Evolutionary conservation across 768 basidiomycete genomes (phyloP), one percentile per base, ranked within the genome.

Genomic region (Pleurotus cornucopiae): DNA sequence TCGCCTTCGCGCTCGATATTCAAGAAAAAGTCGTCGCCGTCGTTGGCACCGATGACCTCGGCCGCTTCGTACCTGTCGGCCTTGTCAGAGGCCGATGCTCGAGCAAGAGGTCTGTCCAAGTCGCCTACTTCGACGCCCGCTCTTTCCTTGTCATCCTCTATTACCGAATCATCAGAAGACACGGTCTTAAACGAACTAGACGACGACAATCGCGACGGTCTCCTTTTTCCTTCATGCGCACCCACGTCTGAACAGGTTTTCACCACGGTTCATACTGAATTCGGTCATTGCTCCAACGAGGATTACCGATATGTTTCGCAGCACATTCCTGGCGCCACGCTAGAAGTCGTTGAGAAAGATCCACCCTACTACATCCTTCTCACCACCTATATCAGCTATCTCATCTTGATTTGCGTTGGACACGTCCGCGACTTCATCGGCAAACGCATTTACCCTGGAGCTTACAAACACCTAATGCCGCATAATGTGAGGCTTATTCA

Each of bases 361-460:
- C 96, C 96, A 3, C 90, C 92, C 0, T 94, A 97, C 67, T 94
- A 94, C 71, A 87, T 97, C 64, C 80, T 98, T 43, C 71, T 98
- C 59, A 86, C 90, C 6, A 96, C 94, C 4, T 98, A 98, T 68
- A 79, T 96, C 70, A 88, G 89, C 74, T 98, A 96, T 73, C 81
- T 98, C 63, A 79, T 98, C 58, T 84, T 98, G 56, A 96, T 98
- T 61, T 78, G 84, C 61, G 72, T 99, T 46, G 97, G 97, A 16
- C 97, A 98, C 66, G 73, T 95, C 46, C 86, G 96, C 54, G 97
- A 99, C 72, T 99, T 98, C 67, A 72, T 98, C 60, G 96, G 96
- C 20, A 98, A 97, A 72, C 79, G 86, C 44, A 76, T 97, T 54
- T 71, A 78, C 56, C 80, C 88, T 4, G 68, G 79, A 11, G 76